A percentile compares a stretch with the other conserved stretches of the same genome.
phyloP scores from a whole-genome alignment of 2,329 filamentous ascomycete species.

The Aspergillus spinulosporus region DNA sequence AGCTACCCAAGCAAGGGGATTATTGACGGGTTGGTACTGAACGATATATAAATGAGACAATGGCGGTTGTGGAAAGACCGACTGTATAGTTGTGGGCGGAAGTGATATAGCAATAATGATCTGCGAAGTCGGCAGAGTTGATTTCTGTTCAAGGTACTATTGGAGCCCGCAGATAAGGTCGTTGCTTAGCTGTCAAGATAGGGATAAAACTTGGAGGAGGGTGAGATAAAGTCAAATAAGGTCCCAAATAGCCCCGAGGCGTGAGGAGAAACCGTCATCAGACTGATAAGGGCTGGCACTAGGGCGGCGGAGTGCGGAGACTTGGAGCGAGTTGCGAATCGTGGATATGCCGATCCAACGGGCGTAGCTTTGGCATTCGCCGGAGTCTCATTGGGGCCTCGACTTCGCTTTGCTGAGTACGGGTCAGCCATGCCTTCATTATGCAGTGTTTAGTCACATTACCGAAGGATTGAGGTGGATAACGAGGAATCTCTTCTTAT shows the following conservation, averaged over 20 bases:
- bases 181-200: constrained; percentile 17
- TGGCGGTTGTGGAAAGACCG: background rate
- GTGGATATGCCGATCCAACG: constrained; percentile 25
- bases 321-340: constrained; percentile 25
- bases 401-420: constrained; percentile 13
- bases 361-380: constrained; percentile 18
- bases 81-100: constrained; percentile 4
- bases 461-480: constrained; percentile 12
- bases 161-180: constrained; percentile 20
- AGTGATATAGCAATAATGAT: background rate
- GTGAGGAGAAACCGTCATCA: constrained; percentile 27
- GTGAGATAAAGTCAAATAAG: constrained; percentile 26
- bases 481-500: background rate
- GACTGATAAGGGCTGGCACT: constrained; percentile 25
- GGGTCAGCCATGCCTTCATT: constrained; percentile 3
- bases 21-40: constrained; percentile 1
- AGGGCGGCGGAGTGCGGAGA: constrained; percentile 27
- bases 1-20: constrained; percentile 1
- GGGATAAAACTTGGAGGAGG: constrained; percentile 12
- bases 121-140: constrained; percentile 1
- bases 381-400: constrained; percentile 13
- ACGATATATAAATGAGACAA: background rate
- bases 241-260: constrained; percentile 16
- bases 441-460: constrained; percentile 19
- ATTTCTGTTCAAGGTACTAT: constrained; percentile 3